Base-by-base conservation (phyloP, 345 rosid genomes). In the Rhizophora apiculata region DNA sequence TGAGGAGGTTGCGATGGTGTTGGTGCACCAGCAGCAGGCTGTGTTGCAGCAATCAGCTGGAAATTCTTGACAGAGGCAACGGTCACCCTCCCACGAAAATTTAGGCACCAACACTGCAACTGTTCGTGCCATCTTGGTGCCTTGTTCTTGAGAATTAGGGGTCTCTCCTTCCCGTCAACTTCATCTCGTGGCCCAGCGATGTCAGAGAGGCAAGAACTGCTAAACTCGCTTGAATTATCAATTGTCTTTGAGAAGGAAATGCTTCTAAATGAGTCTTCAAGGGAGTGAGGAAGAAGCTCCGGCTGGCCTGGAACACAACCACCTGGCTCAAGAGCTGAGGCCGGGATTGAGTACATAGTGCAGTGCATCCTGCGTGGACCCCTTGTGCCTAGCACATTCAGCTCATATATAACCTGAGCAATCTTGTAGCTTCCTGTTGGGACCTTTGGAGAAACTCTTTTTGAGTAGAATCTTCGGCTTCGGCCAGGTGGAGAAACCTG, bases 61-160 rank as follows among this genome's bases (percentile, higher is more conserved):
- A 71, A 71, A 29, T 71, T 71, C 55, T 71, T 71, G 52, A 63
- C 74, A 3, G 68, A 63, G 43, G 74, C 74, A 22, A 71, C 74
- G 0, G 63, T 62, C 37, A 71, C 74, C 24, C 74, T 62, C 53
- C 68, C 74, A 1, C 48, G 74, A 21, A 71, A 71, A 63, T 71
- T 63, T 2, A 71, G 74, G 68, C 74, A 71, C 74, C 74, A 71
- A 19, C 74, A 71, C n/a, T 71, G 74, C 68, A 63, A 27, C 55
- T 71, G 74, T n/a, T 71, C 74, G 7, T 71, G 74, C 68, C 74
- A 71, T 46, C 74, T 71, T 16, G 74, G 74, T 0, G 74, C 61
- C 62, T 71, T 71, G 54, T 63, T 71, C 5, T 65, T 66, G 13
- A 71, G 68, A 20, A 71, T 52, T 39, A 71, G 62, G 11, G 74